Conservation (phyloP, 345 rosid genomes). For the Combretum micranthum region DNA sequence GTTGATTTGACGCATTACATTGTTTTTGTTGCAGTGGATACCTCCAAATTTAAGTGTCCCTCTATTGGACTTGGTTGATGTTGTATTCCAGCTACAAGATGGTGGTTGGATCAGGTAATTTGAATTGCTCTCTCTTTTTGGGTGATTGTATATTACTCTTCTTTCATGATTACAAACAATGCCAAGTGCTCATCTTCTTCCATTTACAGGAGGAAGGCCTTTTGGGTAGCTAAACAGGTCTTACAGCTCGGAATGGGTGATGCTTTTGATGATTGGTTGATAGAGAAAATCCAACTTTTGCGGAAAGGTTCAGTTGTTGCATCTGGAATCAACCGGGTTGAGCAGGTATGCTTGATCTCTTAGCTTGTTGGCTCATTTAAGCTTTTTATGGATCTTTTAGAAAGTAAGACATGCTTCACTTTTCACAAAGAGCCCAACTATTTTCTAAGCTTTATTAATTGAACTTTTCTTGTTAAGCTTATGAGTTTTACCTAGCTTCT, state of each 20-base stretch:
- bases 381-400: background rate
- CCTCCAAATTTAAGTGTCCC: constrained; percentile 89
- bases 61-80: constrained; percentile 80
- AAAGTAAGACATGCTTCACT: background rate
- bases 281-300: constrained; percentile 86
- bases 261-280: constrained; percentile 97
- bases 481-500: too few species aligned
- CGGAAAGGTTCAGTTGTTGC: constrained; percentile 83
- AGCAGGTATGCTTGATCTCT: constrained; percentile 47
- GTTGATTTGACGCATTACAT: constrained; percentile 1
- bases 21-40: constrained; percentile 69
- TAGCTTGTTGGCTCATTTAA: background rate
- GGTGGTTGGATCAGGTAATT: constrained; percentile 98
- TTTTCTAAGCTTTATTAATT: too few species aligned
- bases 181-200: background rate
- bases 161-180: too few species aligned
- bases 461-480: too few species aligned
- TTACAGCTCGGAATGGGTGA: constrained; percentile 99
- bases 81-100: constrained; percentile 91
- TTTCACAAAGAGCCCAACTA: too few species aligned
- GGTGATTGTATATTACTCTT: background rate
- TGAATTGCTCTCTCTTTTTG: background rate
- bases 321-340: constrained; percentile 77
- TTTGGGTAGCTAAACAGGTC: constrained; percentile 98
- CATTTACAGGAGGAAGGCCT: constrained; percentile 74